Conservation (phyloP, 140 eudicot genomes). For the Flaveria floridana region DNA sequence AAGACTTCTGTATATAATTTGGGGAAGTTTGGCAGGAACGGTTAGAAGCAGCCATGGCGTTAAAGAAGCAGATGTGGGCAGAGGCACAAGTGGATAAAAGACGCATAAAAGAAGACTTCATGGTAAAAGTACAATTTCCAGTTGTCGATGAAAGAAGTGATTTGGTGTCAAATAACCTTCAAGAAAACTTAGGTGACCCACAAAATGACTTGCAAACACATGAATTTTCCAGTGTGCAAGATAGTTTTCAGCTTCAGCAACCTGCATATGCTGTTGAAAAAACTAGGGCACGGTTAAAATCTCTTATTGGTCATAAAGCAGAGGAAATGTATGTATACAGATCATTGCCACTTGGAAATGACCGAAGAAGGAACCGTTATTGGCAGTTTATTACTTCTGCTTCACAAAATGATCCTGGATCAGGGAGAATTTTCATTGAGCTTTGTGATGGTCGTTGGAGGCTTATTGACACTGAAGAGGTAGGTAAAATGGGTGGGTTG, state of each 20-base stretch:
- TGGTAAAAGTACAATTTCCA: constrained; percentile 48
- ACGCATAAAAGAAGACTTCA: constrained; percentile 65
- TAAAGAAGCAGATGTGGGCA: constrained; percentile 96
- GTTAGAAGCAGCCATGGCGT: constrained; percentile 77
- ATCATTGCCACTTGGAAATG: constrained; percentile 91
- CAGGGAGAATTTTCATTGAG: constrained; percentile 80
- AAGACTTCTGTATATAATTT: constrained; percentile 20
- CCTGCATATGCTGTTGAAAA: constrained; percentile 58
- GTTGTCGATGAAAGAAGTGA: constrained; percentile 42
- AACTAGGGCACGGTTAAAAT: constrained; percentile 62
- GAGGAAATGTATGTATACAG: constrained; percentile 76
- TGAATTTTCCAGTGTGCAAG: no score
- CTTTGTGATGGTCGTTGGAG: constrained; percentile 66
- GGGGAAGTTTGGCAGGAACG: constrained; percentile 62
- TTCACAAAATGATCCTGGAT: constrained; percentile 72
- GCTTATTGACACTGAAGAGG: constrained; percentile 80
- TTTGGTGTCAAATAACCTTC: constrained; percentile 36
- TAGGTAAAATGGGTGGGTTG: constrained; percentile 16
- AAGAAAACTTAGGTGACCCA: constrained; percentile 41
- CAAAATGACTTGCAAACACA: constrained; percentile 32
- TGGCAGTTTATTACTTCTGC: constrained; percentile 79
- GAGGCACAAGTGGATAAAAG: constrained; percentile 85
- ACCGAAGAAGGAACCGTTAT: constrained; percentile 80
- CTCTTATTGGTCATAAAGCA: constrained; percentile 70
- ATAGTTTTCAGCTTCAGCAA: no score